These are phyloP conservation scores for Mortierella sp. DNA, from an alignment of 371 early-diverging fungal genomes.

Conservation along the genomic window DNA sequence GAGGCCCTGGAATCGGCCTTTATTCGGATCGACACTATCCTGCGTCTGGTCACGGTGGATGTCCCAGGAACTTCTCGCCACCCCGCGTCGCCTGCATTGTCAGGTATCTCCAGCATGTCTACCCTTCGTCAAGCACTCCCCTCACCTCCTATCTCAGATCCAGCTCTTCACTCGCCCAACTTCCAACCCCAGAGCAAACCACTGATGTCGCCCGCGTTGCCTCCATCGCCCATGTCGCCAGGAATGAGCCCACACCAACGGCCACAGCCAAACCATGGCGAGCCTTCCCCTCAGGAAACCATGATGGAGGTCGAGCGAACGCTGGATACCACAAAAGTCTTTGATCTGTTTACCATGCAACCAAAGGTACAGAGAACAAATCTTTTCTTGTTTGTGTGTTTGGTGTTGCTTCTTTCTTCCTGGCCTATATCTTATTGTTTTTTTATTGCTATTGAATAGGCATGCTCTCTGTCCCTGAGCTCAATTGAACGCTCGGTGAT, in stretches of 20 bases:
- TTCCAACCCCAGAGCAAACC: conserved; percentile 34
- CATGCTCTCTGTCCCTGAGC: conserved; percentile 41
- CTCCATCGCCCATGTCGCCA: conserved; percentile 53
- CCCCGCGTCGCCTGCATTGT: conserved; percentile 56
- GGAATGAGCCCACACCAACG: conserved; percentile 38
- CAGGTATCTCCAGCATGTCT: conserved; percentile 54
- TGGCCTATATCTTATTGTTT: background rate
- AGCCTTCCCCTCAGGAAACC: conserved; percentile 14
- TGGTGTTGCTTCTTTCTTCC: background rate
- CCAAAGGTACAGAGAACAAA: conserved; percentile 36
- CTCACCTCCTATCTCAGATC: conserved; percentile 46
- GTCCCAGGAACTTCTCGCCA: conserved; percentile 57
- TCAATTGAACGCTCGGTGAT: conserved; percentile 39
- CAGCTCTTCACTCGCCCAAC: conserved; percentile 43
- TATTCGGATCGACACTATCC: conserved; percentile 51
- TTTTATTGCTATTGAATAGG: background rate
- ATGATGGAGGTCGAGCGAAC: conserved; percentile 45
- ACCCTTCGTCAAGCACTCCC: conserved; percentile 43
- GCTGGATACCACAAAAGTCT: conserved; percentile 41
- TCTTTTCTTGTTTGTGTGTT: background rate
- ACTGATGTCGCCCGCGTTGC: conserved; percentile 39
- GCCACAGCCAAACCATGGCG: conserved; percentile 18
- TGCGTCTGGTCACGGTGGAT: conserved; percentile 53
- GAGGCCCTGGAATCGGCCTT: conserved; percentile 51
- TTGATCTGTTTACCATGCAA: conserved; percentile 55